Evolutionary conservation across 148 eudicot species (phyloP), one percentile per base, ranked within the genome.

Genomic region (Nepenthes gracilis): DNA sequence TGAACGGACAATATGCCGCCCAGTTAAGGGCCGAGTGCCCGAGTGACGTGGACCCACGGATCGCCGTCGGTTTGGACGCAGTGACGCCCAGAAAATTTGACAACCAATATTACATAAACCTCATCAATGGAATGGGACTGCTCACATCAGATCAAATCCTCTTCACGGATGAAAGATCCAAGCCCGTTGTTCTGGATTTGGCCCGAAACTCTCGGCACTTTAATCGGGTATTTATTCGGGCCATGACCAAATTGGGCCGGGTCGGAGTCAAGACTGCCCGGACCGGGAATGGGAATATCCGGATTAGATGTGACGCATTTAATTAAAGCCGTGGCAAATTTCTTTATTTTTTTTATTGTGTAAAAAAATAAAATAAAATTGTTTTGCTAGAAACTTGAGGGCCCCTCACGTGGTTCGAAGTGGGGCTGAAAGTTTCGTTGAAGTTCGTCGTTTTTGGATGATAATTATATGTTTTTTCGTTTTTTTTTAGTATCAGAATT

Each of bases 91-190:
- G 23, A 12, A 72, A 1, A 34, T 92, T 92, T 62, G 97, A 92
- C 72, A 92, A 88, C 35, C 10, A 5, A 0, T 92, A 85, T 57
- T 92, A 47, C 68, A 59, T 77, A 9, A 86, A 88, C 43, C 78
- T 92, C 10, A 77, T 80, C 36, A 65, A 77, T n/a, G 86, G 88
- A 2, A 83, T 78, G 70, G 97, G 97, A 49, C 81, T 92, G 1
- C 82, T 92, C 69, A 78, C 77, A 12, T 85, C 96, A 49, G 97
- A 92, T 60, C 94, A 88, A 37, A 83, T 81, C 53, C 83, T 92
- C n/a, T 88, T 73, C 52, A 80, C 82, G 0, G 97, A 92, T 70
- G 5, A 70, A 2, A 72, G 96, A 57, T 78, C 96, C 49, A 78
- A 35, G 66, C 74, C 79, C 15, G 53, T 62, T 9, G 96, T 92